These are phyloP conservation scores for Candolleomyces eurysporus DNA, from an alignment of 768 basidiomycete genomes.

Conservation along the genomic window DNA sequence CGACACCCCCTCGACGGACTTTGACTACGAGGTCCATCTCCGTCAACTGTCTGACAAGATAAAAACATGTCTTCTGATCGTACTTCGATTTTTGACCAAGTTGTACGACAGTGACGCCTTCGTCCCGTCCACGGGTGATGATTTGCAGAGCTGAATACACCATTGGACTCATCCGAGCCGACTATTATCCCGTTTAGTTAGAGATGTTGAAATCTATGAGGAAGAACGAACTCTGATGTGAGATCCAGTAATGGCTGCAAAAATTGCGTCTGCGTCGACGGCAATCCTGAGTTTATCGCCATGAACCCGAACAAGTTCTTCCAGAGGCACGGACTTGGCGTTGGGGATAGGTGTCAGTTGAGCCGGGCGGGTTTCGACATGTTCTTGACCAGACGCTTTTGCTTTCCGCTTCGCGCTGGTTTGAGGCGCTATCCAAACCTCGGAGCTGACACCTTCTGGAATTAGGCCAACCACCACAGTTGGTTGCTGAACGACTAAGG, in stretches of 20 bases:
- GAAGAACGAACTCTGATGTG: constrained; percentile 66
- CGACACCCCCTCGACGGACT: constrained; percentile 73
- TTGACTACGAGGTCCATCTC: constrained; percentile 75
- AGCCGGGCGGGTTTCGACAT: constrained; percentile 39
- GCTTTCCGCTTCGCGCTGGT: constrained; percentile 65
- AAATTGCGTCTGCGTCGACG: constrained; percentile 70
- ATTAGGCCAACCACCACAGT: constrained; percentile 73
- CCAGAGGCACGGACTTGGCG: constrained; percentile 51
- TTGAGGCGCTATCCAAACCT: constrained; percentile 81
- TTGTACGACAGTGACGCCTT: constrained; percentile 75
- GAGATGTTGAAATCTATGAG: constrained; percentile 2
- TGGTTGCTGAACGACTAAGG: constrained; percentile 70
- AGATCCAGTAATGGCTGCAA: constrained; percentile 80
- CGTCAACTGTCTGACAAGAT: constrained; percentile 74
- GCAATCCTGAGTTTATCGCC: constrained; percentile 71
- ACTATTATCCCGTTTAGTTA: constrained; percentile 37
- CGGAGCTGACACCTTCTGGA: constrained; percentile 54
- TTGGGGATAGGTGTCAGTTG: constrained; percentile 54
- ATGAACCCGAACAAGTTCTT: constrained; percentile 54
- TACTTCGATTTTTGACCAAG: constrained; percentile 77
- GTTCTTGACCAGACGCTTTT: constrained; percentile 52
- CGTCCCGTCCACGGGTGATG: constrained; percentile 76
- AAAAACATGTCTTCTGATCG: constrained; percentile 89
- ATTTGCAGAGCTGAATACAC: constrained; percentile 83
- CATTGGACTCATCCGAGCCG: constrained; percentile 78